Conservation (phyloP, 495 filamentous ascomycete genomes). For the Bacidia rubella region DNA sequence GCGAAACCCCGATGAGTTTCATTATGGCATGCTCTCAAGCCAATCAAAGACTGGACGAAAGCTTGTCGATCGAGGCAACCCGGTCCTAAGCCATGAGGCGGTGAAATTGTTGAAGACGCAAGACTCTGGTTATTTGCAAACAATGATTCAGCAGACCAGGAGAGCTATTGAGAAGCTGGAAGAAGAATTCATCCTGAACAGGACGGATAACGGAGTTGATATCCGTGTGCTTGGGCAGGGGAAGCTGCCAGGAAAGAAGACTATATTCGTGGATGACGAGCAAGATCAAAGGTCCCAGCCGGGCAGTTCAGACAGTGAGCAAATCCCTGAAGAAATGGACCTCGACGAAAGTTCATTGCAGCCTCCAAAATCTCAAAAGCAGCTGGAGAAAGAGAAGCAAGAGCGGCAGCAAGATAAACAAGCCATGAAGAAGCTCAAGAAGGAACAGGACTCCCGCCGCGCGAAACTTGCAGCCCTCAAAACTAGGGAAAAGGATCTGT, state of each 20-base stretch:
- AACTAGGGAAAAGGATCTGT: slow-evolving; percentile 57
- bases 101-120: slow-evolving; percentile 91
- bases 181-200: slow-evolving; percentile 32
- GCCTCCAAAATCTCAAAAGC: not conserved
- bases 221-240: slow-evolving; percentile 19
- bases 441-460: slow-evolving; percentile 32
- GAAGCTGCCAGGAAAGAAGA: slow-evolving; percentile 27
- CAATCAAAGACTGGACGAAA: slow-evolving; percentile 50
- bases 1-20: slow-evolving; percentile 93
- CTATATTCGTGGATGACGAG: slow-evolving; percentile 43
- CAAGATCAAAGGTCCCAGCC: slow-evolving; percentile 21
- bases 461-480: slow-evolving; percentile 49
- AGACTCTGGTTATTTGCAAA: slow-evolving; percentile 78
- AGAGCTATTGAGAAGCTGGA: slow-evolving; percentile 47
- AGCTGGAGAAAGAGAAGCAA: slow-evolving; percentile 21
- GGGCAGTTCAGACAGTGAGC: not conserved
- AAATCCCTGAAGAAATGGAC: not conserved
- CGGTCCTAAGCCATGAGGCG: slow-evolving; percentile 46
- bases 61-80: slow-evolving; percentile 37
- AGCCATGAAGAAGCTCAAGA: slow-evolving; percentile 35
- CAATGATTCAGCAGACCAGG: slow-evolving; percentile 44
- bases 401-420: slow-evolving; percentile 30
- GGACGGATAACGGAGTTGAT: slow-evolving; percentile 18
- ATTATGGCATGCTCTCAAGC: slow-evolving; percentile 72
- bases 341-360: too few species aligned